Conservation (phyloP, 768 basidiomycete genomes). For the Leccinum variicolor region DNA sequence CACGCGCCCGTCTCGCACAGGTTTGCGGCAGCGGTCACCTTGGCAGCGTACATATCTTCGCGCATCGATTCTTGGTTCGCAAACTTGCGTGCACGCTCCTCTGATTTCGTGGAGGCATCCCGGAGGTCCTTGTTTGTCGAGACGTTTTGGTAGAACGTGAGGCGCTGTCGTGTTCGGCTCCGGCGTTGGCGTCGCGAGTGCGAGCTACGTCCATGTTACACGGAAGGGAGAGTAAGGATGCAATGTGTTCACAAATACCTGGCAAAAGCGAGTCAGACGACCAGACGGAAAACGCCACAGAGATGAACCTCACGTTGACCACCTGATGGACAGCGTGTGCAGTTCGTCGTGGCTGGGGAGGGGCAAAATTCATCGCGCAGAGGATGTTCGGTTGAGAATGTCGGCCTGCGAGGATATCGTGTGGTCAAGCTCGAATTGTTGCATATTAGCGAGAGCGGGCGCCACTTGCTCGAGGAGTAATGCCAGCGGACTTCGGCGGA, state of each 20-base stretch:
- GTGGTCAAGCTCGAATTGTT: too few relatives aligned
- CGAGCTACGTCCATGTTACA: conserved; percentile 36
- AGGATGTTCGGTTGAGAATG: too few relatives aligned
- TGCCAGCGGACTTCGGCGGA: too few relatives aligned
- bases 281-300: background rate
- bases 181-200: conserved; percentile 56
- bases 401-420: too few relatives aligned
- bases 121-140: conserved; percentile 68
- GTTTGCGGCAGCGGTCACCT: conserved; percentile 65
- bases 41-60: conserved; percentile 71
- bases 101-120: conserved; percentile 72
- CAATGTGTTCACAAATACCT: conserved; percentile 69
- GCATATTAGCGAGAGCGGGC: too few relatives aligned
- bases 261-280: background rate
- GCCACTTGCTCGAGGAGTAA: too few relatives aligned
- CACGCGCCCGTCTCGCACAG: conserved; percentile 57
- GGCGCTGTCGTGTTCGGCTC: conserved; percentile 50
- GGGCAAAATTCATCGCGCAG: too few relatives aligned
- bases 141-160: conserved; percentile 79
- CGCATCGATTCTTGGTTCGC: conserved; percentile 76
- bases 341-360: too few relatives aligned
- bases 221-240: background rate
- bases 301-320: conserved; percentile 44
- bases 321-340: too few relatives aligned
- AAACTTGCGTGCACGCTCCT: conserved; percentile 63